Evolutionary conservation across 306 rosid species (phyloP).

Genomic region (Fragaria vesca): DNA sequence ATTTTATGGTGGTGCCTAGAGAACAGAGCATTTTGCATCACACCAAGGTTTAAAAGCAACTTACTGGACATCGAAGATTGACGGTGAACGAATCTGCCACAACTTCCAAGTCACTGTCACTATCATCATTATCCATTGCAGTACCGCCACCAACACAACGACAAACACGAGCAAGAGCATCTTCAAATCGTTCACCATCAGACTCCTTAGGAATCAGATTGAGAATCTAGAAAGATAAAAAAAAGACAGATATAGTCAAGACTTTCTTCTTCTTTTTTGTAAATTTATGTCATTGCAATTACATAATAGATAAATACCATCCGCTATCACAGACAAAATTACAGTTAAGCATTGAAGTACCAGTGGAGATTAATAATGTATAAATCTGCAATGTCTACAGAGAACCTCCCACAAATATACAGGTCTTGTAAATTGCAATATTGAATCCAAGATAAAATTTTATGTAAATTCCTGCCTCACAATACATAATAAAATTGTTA

Average conservation of each 20-base stretch:
- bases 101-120: constrained; percentile 95
- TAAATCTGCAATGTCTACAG: background rate
- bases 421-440: background rate
- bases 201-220: constrained; percentile 74
- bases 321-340: background rate
- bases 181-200: constrained; percentile 84
- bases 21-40: background rate
- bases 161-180: constrained; percentile 89
- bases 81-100: constrained; percentile 84
- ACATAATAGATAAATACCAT: background rate
- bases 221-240: constrained; percentile 46
- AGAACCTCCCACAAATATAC: background rate
- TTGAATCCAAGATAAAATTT: background rate
- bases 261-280: background rate
- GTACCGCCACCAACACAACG: constrained; percentile 82
- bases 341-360: background rate
- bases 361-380: background rate
- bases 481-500: background rate
- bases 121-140: constrained; percentile 69
- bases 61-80: constrained; percentile 95
- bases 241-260: background rate
- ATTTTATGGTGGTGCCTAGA: background rate
- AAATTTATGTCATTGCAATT: constrained; percentile 7
- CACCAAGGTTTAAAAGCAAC: constrained; percentile 22
- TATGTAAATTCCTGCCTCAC: background rate